Conservation (phyloP, 805 yeast species). For the Danielia oregonensis region DNA sequence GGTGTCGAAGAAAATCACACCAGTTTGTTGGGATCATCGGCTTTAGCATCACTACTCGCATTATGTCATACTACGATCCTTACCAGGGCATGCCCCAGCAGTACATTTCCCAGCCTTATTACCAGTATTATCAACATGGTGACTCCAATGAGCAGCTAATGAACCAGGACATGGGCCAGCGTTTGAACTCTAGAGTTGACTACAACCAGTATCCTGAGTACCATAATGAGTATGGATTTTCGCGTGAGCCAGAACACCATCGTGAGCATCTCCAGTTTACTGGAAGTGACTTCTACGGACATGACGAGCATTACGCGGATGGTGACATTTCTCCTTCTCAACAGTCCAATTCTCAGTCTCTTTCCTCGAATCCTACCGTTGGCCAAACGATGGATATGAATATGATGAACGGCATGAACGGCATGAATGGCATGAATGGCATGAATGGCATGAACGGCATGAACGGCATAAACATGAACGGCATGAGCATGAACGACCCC, state of each 20-base stretch:
- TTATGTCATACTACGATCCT: constrained; percentile 41
- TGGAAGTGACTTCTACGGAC: constrained; percentile 17
- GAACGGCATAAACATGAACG: not conserved
- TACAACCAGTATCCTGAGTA: constrained; percentile 21
- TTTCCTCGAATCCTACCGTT: not conserved
- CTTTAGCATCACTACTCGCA: not conserved
- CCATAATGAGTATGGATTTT: constrained; percentile 12
- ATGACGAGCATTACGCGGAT: constrained; percentile 4
- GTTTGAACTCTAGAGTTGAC: constrained; percentile 3
- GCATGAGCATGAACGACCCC: not conserved
- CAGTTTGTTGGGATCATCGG: not conserved
- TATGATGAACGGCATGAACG: constrained; percentile 11
- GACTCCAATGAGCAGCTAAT: constrained; percentile 8
- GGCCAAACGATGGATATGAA: constrained; percentile 1
- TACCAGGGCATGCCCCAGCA: constrained; percentile 36
- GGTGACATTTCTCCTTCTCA: constrained; percentile 2
- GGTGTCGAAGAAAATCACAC: too few species aligned
- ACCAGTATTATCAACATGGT: constrained; percentile 23
- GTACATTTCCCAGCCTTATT: constrained; percentile 31
- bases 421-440: constrained; percentile 15
- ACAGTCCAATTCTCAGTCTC: constrained; percentile 1
- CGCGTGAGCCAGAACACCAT: constrained; percentile 9
- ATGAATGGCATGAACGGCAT: constrained; percentile 10
- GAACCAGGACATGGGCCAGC: not conserved
- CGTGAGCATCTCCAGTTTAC: constrained; percentile 10